Conservation (phyloP, 169 alveolate species). For the Cryptosporidium meleagridis region DNA sequence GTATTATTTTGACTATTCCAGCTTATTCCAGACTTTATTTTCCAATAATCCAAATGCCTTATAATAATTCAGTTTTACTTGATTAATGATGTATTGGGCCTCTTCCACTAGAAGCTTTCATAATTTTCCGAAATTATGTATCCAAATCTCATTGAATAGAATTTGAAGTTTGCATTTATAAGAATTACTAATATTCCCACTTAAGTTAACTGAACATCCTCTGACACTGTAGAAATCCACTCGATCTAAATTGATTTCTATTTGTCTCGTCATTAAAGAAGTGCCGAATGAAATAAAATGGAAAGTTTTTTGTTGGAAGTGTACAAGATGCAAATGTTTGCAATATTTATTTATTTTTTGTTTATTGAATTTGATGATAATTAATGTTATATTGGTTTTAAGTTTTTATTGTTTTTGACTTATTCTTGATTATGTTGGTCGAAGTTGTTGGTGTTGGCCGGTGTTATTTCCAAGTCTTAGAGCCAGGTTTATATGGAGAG, state of each 20-base stretch:
- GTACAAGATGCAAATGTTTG: slow-evolving; percentile 14
- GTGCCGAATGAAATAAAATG: slow-evolving; percentile 10
- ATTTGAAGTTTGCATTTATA: not conserved
- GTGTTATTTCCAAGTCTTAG: slow-evolving; percentile 22
- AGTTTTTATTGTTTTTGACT: slow-evolving; percentile 28
- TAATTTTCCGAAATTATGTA: slow-evolving; percentile 6
- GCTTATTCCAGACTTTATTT: not conserved
- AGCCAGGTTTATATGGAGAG: slow-evolving; percentile 9
- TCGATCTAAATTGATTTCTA: not conserved
- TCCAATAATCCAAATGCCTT: not conserved
- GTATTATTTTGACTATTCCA: not conserved
- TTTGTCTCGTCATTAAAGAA: slow-evolving; percentile 9
- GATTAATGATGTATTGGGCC: not conserved
- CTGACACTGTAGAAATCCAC: not conserved
- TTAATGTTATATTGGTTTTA: slow-evolving; percentile 34
- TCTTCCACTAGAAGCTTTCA: slow-evolving; percentile 12
- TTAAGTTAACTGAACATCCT: not conserved
- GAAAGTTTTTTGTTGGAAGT: slow-evolving; percentile 26
- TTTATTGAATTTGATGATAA: slow-evolving; percentile 25
- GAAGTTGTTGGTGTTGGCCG: slow-evolving; percentile 25
- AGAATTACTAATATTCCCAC: not conserved
- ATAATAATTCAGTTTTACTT: not conserved
- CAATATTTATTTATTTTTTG: slow-evolving; percentile 15
- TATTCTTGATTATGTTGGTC: slow-evolving; percentile 23
- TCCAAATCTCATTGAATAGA: not conserved